Conservation (phyloP, 371 early-diverging fungal species). For the Chytridium lagenaria region DNA sequence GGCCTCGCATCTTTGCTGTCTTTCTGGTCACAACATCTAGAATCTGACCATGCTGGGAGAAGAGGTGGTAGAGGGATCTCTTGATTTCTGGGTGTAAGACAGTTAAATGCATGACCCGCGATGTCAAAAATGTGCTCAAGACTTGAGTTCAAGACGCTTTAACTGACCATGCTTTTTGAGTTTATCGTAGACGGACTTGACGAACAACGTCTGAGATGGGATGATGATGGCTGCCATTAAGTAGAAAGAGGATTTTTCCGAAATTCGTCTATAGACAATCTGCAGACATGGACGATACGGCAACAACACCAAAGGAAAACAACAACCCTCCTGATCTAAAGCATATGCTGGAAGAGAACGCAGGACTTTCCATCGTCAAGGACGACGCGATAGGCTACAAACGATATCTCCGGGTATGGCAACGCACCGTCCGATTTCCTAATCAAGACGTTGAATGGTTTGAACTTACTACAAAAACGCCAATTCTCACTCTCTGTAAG, state of each 20-base stretch:
- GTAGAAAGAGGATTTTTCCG: too few species aligned
- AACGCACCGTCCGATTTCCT: conserved; percentile 59
- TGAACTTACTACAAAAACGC: neutral
- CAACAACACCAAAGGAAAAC: too few species aligned
- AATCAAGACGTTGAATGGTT: conserved; percentile 65
- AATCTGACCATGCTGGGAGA: conserved; percentile 87
- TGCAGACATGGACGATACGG: too few species aligned
- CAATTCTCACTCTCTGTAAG: conserved; percentile 47
- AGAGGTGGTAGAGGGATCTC: conserved; percentile 78
- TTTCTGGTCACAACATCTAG: conserved; percentile 83
- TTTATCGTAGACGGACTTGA: conserved; percentile 86
- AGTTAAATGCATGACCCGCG: conserved; percentile 7
- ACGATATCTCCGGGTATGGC: conserved; percentile 59
- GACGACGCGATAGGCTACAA: conserved; percentile 40
- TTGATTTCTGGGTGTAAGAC: conserved; percentile 72
- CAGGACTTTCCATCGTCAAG: conserved; percentile 17
- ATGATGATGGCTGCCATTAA: conserved; percentile 2
- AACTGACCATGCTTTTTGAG: conserved; percentile 76
- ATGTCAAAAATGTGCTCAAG: neutral
- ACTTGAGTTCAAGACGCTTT: neutral
- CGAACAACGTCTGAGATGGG: conserved; percentile 76
- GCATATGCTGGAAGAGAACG: neutral
- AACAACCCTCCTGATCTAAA: neutral
- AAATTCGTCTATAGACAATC: too few species aligned
- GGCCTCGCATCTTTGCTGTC: conserved; percentile 87